Evolutionary conservation across 2,329 filamentous ascomycete species (phyloP), one percentile per base, ranked within the genome.

Genomic region (Ceratocystis smalleyi): DNA sequence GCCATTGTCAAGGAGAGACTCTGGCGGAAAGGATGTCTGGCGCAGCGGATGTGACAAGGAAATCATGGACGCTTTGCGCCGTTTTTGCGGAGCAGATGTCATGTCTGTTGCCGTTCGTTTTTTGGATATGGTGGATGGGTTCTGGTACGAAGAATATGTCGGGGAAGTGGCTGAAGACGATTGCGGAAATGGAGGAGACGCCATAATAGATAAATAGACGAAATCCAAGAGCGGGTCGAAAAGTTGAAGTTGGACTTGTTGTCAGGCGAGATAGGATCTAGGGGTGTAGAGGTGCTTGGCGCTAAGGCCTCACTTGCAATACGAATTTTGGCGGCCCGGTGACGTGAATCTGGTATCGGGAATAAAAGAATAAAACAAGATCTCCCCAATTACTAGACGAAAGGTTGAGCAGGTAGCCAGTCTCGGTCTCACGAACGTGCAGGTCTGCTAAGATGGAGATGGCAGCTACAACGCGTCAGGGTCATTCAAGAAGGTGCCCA

Each of bases 11-110:
- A 57, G 27, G 4, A 57, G 24, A 27, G 43, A 59, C 63, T 82
- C 85, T 30, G 88, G 87, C 0, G 88, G 87, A 71, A 91, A 94
- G 0, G 88, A 90, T 3, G 89, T 91, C 71, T 91, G 87, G 47
- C 89, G 87, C 1, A 94, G 81, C 1, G 86, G 87, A 68, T 89
- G 87, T 0, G 81, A 77, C 30, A 79, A 76, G 2, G 84, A 84
- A 68, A 84, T 77, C 67, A 74, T 81, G 12, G 86, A 89, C 5
- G 84, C 79, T 71, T 91, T 91, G 71, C 88, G 85, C 59, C 86
- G 84, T 72, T 89, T 89, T 59, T 77, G 73, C 17, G 76, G 72
- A 0, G 76, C 78, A 2, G 74, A 75, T 57, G 77, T 75, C 43
- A 77, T 77, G 8, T 85, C 73, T 22, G 81, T 79, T 59, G 79